A percentile compares a stretch with the other conserved stretches of the same genome.
Conservation (phyloP, 1,139 yeast species). For the Protomyces gravidus region DNA sequence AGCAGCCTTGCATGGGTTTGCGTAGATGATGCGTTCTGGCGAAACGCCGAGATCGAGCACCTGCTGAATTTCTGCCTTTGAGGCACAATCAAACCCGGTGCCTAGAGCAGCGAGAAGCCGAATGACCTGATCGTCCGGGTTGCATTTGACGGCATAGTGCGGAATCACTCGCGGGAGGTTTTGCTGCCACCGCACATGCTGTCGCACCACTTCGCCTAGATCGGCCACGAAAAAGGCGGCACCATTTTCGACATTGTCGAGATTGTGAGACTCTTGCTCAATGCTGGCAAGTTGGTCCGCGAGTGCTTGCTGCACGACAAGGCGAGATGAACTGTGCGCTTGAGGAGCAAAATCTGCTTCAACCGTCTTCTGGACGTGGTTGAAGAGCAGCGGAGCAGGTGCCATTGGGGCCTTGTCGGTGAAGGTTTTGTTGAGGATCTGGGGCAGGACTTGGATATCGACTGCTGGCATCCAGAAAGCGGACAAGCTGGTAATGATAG, state of each 20-base stretch:
- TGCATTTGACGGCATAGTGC: slow-evolving; percentile 85
- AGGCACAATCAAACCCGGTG: slow-evolving; percentile 88
- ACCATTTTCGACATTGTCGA: slow-evolving; percentile 6
- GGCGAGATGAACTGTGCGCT: not conserved
- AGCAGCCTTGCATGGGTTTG: slow-evolving; percentile 87
- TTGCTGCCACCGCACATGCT: slow-evolving; percentile 58
- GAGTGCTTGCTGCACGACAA: not conserved
- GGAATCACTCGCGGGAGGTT: slow-evolving; percentile 74
- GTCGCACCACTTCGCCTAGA: slow-evolving; percentile 62
- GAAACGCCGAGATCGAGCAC: slow-evolving; percentile 60
- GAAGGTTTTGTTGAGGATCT: not conserved
- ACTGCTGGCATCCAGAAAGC: slow-evolving; percentile 1
- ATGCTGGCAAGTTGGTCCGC: not conserved
- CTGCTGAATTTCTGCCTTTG: slow-evolving; percentile 72
- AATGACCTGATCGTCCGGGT: slow-evolving; percentile 64
- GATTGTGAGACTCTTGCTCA: not conserved
- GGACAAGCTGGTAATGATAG: too few species aligned
- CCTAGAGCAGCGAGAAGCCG: slow-evolving; percentile 57
- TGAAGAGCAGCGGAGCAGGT: not conserved
- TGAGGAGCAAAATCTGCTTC: not conserved
- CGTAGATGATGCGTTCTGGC: slow-evolving; percentile 72
- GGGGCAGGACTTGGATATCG: not conserved
- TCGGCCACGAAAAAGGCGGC: slow-evolving; percentile 79
- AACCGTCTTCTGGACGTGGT: not conserved
- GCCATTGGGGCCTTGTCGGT: not conserved